Percentiles rank a stretch among this genome's conserved stretches.
Conservation (phyloP, 1,284 basidiomycete genomes). For the Rhodofomes roseus region DNA sequence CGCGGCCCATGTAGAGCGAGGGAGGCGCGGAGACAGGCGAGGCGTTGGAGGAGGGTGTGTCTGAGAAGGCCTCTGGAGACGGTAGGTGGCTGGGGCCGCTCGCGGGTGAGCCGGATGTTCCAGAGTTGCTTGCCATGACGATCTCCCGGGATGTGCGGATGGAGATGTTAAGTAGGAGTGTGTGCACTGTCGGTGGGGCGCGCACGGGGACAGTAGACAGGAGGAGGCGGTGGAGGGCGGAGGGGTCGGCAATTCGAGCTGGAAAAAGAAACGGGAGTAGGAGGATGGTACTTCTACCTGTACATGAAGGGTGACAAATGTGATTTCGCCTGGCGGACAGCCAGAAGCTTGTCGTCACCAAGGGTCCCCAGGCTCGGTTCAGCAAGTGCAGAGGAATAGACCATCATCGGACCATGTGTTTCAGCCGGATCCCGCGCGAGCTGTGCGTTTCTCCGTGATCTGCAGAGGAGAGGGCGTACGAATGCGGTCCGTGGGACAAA, state of each 20-base stretch:
- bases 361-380: constrained; percentile 21
- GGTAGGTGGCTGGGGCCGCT: constrained; percentile 28
- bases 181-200: constrained; percentile 7
- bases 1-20: constrained; percentile 16
- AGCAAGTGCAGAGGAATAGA: not conserved
- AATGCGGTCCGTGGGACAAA: constrained; percentile 4
- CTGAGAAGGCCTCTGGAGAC: constrained; percentile 25
- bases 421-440: constrained; percentile 7
- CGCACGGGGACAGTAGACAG: constrained; percentile 11
- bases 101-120: constrained; percentile 32
- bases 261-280: constrained; percentile 17
- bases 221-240: constrained; percentile 16
- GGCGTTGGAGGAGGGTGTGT: constrained; percentile 23
- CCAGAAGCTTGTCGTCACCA: constrained; percentile 27
- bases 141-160: constrained; percentile 3
- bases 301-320: constrained; percentile 14
- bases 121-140: constrained; percentile 22
- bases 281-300: constrained; percentile 24
- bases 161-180: constrained; percentile 12
- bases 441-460: constrained; percentile 7
- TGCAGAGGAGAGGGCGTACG: constrained; percentile 1
- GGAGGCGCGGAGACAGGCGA: constrained; percentile 25
- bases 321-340: constrained; percentile 18
- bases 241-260: constrained; percentile 22
- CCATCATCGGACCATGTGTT: constrained; percentile 12